Evolutionary conservation across 208 protist genomes (phyloP), one percentile per base, ranked within the genome.

Genomic region (Porcisia hertigi): DNA sequence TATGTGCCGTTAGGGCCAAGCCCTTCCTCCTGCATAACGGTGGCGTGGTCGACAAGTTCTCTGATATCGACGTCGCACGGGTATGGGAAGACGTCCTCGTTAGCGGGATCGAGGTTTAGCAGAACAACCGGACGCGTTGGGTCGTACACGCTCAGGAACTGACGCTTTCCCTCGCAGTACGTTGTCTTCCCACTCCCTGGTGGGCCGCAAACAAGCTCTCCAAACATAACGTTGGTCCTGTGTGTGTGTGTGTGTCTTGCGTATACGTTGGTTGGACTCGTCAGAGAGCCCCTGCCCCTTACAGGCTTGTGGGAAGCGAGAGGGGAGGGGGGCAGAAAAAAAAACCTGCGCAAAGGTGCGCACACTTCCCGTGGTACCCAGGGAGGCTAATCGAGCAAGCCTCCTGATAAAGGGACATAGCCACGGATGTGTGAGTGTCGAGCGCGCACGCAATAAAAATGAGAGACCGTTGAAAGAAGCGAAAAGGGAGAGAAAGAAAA

Each of bases 81-180:
- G 86, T 99, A 98, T 9, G 91, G 93, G 64, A 97, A 96, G n/a
- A 99, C 71, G 57, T 84, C 76, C 69, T 99, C 98, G 87, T 99
- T 99, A 12, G 98, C 98, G 0, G 99, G 99, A 84, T 99, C 99
- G 0, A 99, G 84, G 89, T 99, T 99, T 16, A 99, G 83, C 69
- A 99, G 66, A 5, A 87, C 77, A 12, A 96, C 91, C 34, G 95
- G 94, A 9, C 97, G 88, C 11, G 84, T 87, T 9, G 88, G 86
- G 71, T 97, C 97, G 62, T 98, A 91, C 5, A 94, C 89, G 62
- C 87, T 94, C n/a, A 99, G 86, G 84, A 98, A 99, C 80, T 99
- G 96, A 20, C 88, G 84, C 81, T 99, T 98, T 11, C 96, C 98
- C 64, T 98, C 90, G 75, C 98, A 99, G 90, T 99, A 99, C 0